Evolutionary conservation across 2,329 filamentous ascomycete genomes (phyloP), one percentile per base, ranked within the genome.

Genomic region (Penicillium aurantiogriseum): DNA sequence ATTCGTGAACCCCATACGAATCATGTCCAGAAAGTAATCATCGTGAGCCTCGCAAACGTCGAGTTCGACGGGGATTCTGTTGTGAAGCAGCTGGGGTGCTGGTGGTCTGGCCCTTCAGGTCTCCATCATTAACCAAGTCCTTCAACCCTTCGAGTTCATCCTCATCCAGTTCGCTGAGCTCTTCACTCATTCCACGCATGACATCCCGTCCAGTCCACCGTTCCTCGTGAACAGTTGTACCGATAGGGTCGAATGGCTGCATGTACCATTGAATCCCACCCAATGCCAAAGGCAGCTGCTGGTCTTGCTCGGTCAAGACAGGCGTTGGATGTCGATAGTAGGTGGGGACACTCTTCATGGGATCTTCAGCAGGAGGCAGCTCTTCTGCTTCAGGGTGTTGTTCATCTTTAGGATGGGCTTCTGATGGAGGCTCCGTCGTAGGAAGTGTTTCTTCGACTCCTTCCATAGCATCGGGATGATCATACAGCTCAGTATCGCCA

Each of bases 191-290:
- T 15, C 81, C 84, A 31, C 85, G 81, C 63, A 85, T 78, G n/a
- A 89, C 85, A 54, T 92, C 89, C 35, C 87, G 83, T 2, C 88
- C 90, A 0, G 84, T 86, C 81, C 87, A 91, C 51, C 86, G 82
- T 74, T 93, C 89, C 63, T 88, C 88, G 54, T 90, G 80, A 10
- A 93, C 85, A 0, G 88, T 93, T 0, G 91, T 96, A 56, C 92
- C 93, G 52, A 85, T 69, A 54, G 90, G 88, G 51, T 94, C 85
- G 70, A 95, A 95, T 9, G 85, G 83, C 68, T 90, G 85, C 58
- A 96, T 83, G 73, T 96, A 96, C 91, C 92, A 97, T 8, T 91
- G 86, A 13, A 96, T 80, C 35, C 93, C 93, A 57, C 93, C 93
- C 48, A 88, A 82, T 2, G 83, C 83, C 44, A 91, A 78, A 13